Evolutionary conservation across 192 early-diverging fungal species (phyloP), one percentile per base, ranked within the genome.

Genomic region (Chytriomyces confervae): DNA sequence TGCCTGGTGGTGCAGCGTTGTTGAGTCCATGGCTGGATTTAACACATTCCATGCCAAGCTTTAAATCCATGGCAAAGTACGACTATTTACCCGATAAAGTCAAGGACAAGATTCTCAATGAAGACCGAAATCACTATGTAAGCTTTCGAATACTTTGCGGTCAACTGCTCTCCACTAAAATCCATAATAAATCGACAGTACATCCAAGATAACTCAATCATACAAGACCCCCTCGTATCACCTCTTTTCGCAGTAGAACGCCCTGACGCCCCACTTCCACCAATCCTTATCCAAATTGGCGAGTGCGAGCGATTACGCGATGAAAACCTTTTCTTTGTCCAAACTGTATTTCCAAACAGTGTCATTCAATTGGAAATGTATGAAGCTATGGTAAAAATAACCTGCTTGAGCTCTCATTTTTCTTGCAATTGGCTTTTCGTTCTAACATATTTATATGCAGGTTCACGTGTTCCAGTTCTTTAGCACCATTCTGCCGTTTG

Each of bases 21-120:
- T 57, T 90, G 65, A 91, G 90, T 62, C 93, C 93, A 16, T 95
- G 93, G 93, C 50, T 86, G 5, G 88, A 89, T 75, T 66, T 89
- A 2, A 85, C 88, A 5, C 84, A 84, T 61, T 84, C 81, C 23
- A 80, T 76, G 78, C 86, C 84, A 10, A 80, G 81, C 16, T 85
- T 82, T 71, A 61, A 63, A 5, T 66, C 80, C 62, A 83, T 85
- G 60, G 73, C 44, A 10, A 72, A 69, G 57, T 62, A 46, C 5
- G 83, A 79, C 62, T 84, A 85, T 70, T 77, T 82, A 47, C 83
- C 84, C 24, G 76, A 80, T 46, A 62, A 77, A 46, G 49, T 77
- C 5, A 79, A 43, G 67, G 84, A 81, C 48, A 71, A 29, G 16
- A 64, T 29, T 16, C 62, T 79, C 51, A 75, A 69, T 18, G 24